phyloP scores from a whole-genome alignment of 2,329 filamentous ascomycete genomes.

The Fusarium citri region DNA sequence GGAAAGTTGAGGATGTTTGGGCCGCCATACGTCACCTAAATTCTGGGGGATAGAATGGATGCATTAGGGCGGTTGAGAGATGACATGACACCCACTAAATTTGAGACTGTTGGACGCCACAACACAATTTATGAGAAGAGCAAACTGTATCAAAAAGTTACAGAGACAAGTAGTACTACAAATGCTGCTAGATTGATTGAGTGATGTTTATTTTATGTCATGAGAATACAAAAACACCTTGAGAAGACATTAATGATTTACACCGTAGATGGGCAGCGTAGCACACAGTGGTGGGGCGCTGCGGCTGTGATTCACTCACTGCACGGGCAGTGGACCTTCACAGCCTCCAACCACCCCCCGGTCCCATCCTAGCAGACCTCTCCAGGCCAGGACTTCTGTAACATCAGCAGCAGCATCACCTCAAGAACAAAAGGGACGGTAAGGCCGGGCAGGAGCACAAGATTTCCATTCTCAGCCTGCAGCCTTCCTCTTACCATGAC shows the following conservation, averaged over 20 bases:
- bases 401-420: slow-evolving; percentile 19
- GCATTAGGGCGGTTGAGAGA: slow-evolving; percentile 6
- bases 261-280: slow-evolving; percentile 7
- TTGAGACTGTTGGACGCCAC: not conserved
- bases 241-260: not conserved
- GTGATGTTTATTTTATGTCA: not conserved
- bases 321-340: slow-evolving; percentile 35
- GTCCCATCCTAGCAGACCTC: slow-evolving; percentile 1
- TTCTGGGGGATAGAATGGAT: slow-evolving; percentile 11
- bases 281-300: slow-evolving; percentile 21
- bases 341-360: slow-evolving; percentile 21
- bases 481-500: slow-evolving; percentile 15
- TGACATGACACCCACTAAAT: slow-evolving; percentile 5
- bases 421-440: slow-evolving; percentile 31
- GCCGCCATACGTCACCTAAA: slow-evolving; percentile 27
- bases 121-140: not conserved
- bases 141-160: not conserved
- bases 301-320: slow-evolving; percentile 46
- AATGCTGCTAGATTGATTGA: not conserved
- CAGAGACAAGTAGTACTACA: not conserved
- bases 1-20: slow-evolving; percentile 1
- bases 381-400: slow-evolving; percentile 23
- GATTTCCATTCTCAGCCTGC: slow-evolving; percentile 1
- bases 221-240: not conserved
- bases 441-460: slow-evolving; percentile 24